Base-by-base conservation (phyloP, 2,329 filamentous ascomycete species). In the Cytospora chrysosperma region DNA sequence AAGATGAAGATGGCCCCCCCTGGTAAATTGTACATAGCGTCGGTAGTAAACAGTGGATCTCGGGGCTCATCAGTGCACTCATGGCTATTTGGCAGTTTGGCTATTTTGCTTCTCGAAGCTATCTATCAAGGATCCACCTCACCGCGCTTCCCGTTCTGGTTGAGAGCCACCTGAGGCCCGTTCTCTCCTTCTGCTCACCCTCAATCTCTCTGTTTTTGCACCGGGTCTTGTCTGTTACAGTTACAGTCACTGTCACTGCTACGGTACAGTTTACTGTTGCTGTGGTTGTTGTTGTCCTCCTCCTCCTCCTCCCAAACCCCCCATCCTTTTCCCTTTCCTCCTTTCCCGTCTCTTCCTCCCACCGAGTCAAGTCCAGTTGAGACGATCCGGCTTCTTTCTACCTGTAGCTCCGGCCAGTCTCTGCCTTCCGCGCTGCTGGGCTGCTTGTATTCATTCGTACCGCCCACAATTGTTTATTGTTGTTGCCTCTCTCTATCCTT, bases 351-450 rank as follows among this genome's bases (percentile, higher is more conserved):
- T 34, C 50, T 28, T 32, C 50, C 50, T 30, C 51, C 37, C 51
- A 65, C 28, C 47, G 53, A 61, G 61, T 58, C 61, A 54, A 59
- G 54, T 59, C 55, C 54, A 60, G 56, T 30, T 43, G 40, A 61
- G 59, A 40, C 59, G 40, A 53, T 51, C 37, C 40, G 56, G 56
- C 40, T 47, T 47, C 56, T n/a, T n/a, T 58, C 51, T 19, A 47
- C 50, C 10, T 40, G 21, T 17, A 32, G 56, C 30, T 47, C 43
- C n/a, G 24, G 43, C 43, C 43, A 47, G 43, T 47, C 43, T 47
- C 43, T 37, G n/a, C 27, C 52, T 40, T 43, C 53, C 28, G 27
- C 40, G 40, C 59, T 47, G 59, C 59, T 37, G 37, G 53, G 19
- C 21, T 37, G 43, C 40, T 47, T 61, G 52, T 34, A 55, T 40